Conservation (phyloP, 2,329 filamentous ascomycete genomes). For the Alternaria gaisen region DNA sequence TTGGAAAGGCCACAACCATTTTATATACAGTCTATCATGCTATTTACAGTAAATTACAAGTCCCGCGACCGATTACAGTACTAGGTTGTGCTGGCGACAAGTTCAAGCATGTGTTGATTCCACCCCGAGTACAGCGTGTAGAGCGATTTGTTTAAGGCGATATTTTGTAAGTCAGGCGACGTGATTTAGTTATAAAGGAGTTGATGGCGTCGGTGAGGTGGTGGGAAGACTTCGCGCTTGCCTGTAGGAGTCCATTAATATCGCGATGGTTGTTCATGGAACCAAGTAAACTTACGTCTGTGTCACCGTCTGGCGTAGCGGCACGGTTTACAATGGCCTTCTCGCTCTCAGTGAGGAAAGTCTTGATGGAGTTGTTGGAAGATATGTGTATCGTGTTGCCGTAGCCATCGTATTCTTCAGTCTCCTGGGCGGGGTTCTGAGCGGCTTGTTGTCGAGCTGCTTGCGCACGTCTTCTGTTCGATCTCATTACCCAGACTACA, state of each 20-base stretch:
- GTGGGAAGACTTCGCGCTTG: background rate
- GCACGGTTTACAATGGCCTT: conserved; percentile 22
- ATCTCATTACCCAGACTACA: conserved; percentile 11
- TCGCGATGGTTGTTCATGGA: background rate
- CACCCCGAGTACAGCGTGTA: background rate
- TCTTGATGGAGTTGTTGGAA: background rate
- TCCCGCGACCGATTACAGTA: background rate
- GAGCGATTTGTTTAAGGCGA: conserved; percentile 12
- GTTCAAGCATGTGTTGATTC: conserved; percentile 4
- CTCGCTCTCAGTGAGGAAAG: conserved; percentile 19
- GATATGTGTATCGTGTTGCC: conserved; percentile 4
- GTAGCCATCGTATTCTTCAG: conserved; percentile 1
- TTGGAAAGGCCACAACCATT: background rate
- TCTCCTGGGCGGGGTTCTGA: background rate
- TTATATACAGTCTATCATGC: conserved; percentile 4
- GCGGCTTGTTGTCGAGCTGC: background rate
- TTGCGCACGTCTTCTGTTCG: conserved; percentile 8
- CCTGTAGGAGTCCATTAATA: background rate
- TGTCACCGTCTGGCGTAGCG: conserved; percentile 13
- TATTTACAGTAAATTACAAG: background rate
- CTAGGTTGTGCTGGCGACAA: background rate
- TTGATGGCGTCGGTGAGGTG: conserved; percentile 16
- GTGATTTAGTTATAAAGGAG: conserved; percentile 19
- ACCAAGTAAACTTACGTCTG: conserved; percentile 12
- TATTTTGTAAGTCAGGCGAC: conserved; percentile 23